Evolutionary conservation across 805 yeast genomes (phyloP).

Genomic region (Ogataea glucozyma): DNA sequence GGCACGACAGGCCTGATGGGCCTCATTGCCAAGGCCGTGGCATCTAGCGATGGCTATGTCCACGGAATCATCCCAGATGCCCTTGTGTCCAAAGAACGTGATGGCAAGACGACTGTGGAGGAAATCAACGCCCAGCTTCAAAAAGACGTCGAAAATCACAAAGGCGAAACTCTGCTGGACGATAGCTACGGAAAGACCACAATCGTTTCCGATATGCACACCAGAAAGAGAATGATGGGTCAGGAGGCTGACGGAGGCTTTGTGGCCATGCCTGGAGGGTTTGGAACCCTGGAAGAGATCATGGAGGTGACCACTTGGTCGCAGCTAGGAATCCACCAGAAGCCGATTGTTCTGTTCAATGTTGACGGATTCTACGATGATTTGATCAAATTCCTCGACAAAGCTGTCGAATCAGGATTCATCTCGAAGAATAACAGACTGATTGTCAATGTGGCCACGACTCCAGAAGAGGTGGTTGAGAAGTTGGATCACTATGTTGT

Average conservation of each 20-base stretch:
- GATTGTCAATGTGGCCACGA: conserved; percentile 67
- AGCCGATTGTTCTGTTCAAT: conserved; percentile 79
- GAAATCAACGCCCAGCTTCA: conserved; percentile 50
- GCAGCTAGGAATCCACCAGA: conserved; percentile 81
- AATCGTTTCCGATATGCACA: conserved; percentile 85
- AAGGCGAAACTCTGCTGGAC: conserved; percentile 60
- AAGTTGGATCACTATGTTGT: conserved; percentile 59
- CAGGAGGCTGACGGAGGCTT: conserved; percentile 77
- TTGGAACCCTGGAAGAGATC: conserved; percentile 85
- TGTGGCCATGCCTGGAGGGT: conserved; percentile 90
- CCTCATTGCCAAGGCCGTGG: conserved; percentile 61
- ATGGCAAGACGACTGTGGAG: conserved; percentile 36
- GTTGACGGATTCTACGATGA: conserved; percentile 79
- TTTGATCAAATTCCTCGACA: conserved; percentile 59
- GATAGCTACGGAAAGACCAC: conserved; percentile 73
- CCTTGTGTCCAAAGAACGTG: conserved; percentile 66
- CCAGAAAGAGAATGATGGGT: conserved; percentile 85
- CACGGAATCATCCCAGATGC: conserved; percentile 84
- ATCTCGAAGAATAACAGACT: conserved; percentile 65
- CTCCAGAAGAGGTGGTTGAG: conserved; percentile 66
- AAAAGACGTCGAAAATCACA: conserved; percentile 58
- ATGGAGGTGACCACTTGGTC: conserved; percentile 92
- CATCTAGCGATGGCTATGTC: conserved; percentile 60
- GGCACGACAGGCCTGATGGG: conserved; percentile 88
- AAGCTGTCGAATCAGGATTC: conserved; percentile 64